Evolutionary conservation across 306 rosid species (phyloP), one percentile per base, ranked within the genome.

Genomic region (Sicyos baderoa): DNA sequence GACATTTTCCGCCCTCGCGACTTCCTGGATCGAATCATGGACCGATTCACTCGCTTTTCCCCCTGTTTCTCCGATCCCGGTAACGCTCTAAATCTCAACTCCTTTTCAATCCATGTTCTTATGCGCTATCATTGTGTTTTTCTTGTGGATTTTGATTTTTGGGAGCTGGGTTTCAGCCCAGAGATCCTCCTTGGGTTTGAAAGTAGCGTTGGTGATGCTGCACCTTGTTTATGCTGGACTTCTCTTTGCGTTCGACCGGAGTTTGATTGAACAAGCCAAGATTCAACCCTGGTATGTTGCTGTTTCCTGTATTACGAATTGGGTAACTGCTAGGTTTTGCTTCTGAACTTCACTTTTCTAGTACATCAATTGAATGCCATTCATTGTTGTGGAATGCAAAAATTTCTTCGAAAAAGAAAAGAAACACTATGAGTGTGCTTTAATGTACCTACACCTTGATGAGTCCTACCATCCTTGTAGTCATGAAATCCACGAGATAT

Each of bases 21-120:
- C 58, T 74, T 74, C 19, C 69, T 65, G 71, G 79, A 83, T 79
- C 84, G 73, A 75, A 45, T 79, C 7, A 84, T 86, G 88, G 89
- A 82, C 69, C 77, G 88, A 21, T 89, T 75, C 86, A 74, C 52
- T 77, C 76, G 79, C 4, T 22, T 65, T 19, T 58, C 80, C 52
- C 97, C 96, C 44, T 94, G 96, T 70, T 88, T 90, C 68, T 72
- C 86, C 50, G 96, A 90, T 84, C 99, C 96, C 9, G 95, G 99
- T 93, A 71, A 68, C 75, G 54, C 57, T 27, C 4, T 25, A 48
- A 48, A 15, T 0, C 40, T 65, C 0, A 4, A 3, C 16, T 52
- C 6, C 17, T 23, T 48, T 63, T 48, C 4, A 29, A 59, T 21
- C 44, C 54, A 8, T 49, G 72, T 49, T 25, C 16, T 49, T 67